Evolutionary conservation across 352 stramenopile species (phyloP), one percentile per base, ranked within the genome.

Genomic region (Phytophthora fragariae): DNA sequence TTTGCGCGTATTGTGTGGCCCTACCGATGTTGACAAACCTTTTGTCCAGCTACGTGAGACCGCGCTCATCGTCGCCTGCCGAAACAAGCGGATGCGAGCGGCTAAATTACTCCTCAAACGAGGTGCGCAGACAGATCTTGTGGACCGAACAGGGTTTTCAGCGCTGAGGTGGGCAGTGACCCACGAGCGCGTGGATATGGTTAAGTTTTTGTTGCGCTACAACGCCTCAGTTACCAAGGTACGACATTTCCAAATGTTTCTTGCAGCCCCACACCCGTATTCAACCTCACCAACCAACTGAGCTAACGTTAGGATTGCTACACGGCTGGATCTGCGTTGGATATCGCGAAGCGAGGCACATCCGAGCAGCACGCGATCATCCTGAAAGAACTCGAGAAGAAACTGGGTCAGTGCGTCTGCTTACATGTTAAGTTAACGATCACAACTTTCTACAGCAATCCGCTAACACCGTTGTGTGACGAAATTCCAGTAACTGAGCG

Each of bases 141-240:
- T 84, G n/a, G 85, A 91, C 52, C 61, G 57, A 15, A 75, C 75
- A 0, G 83, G 81, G 1, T 86, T 76, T 44, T 92, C 85, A 1
- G 76, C 83, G 10, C 66, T 92, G 17, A 74, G 85, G 0, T 92
- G 85, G 85, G 83, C 76, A 0, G 73, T 83, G 21, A 69, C 70
- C 14, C 78, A 90, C 49, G 65, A 70, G 9, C 64, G 80, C 47
- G 53, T 84, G 0, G 33, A 61, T 10, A 70, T 92, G 53, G 59
- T 90, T 0, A 68, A 65, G 1, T 54, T 90, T 49, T 54, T 91
- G 19, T 31, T 91, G 10, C 57, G 63, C 8, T 75, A 83, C 61
- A 80, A 81, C 10, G 67, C 78, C 12, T 90, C 85, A 0, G 80
- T 90, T 10, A 75, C 66, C 3, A 82, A 81, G 50, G 50, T 56